phyloP scores from a whole-genome alignment of 345 rosid species.

The Moringa oleifera region DNA sequence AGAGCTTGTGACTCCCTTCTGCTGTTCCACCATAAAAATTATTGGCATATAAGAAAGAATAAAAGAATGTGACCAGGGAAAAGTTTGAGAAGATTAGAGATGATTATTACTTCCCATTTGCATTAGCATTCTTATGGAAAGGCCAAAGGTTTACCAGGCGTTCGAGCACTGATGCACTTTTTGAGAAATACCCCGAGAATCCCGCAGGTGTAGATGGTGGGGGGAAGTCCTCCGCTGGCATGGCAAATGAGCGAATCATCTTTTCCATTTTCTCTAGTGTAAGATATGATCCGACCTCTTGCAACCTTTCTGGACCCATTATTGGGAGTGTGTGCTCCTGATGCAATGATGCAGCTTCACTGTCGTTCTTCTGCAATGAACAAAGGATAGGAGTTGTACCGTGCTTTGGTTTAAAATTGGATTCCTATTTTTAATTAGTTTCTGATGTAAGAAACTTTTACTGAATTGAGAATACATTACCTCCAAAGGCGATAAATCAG shows the following conservation, averaged over 20 bases:
- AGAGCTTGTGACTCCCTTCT: not conserved
- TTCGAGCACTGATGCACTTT: slow-evolving; percentile 88
- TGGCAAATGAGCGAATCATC: slow-evolving; percentile 89
- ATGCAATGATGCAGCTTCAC: slow-evolving; percentile 61
- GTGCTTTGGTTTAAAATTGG: no score
- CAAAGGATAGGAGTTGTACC: not conserved
- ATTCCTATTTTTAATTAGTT: no score
- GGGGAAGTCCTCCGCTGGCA: slow-evolving; percentile 99
- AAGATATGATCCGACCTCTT: slow-evolving; percentile 77
- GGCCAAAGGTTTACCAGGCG: slow-evolving; percentile 80
- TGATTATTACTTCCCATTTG: slow-evolving; percentile 26
- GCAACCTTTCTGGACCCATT: slow-evolving; percentile 98
- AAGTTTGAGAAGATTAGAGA: no score
- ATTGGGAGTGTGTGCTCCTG: slow-evolving; percentile 96
- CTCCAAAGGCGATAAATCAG: slow-evolving; percentile 94
- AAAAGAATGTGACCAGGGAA: not conserved
- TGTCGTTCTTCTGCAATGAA: slow-evolving; percentile 44
- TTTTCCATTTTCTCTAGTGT: slow-evolving; percentile 90
- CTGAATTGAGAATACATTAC: slow-evolving; percentile 30
- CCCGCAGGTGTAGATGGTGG: slow-evolving; percentile 87
- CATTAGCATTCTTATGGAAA: slow-evolving; percentile 47
- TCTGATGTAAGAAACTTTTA: slow-evolving; percentile 2
- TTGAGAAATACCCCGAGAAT: slow-evolving; percentile 89
- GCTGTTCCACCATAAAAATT: not conserved
- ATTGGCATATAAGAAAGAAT: no score